Base-by-base conservation (phyloP, 331 rosid genomes). In the Rhamnella rubrinervis region DNA sequence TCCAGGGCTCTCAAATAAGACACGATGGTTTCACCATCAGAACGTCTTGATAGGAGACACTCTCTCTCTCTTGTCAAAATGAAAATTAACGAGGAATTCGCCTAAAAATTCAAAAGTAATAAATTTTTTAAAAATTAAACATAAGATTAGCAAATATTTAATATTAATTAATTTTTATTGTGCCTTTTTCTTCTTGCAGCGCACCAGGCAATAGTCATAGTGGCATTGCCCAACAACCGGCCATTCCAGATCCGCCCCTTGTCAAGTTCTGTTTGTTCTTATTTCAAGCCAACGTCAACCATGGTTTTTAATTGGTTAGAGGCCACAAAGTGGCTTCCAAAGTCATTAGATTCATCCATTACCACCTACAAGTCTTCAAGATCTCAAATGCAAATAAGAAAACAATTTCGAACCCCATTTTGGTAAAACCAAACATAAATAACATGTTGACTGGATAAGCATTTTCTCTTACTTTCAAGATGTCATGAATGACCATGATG, bases 311-410 rank as follows among this genome's bases (percentile, higher is more conserved):
- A 7, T 35, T 18, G 47, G 18, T 7, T 37, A 21, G 26, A 47
- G 40, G 70, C 39, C 63, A 2, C 1, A 0, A 31, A 49, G 46
- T 5, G 31, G 78, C 61, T 46, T 19, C 39, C 46, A 55, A 65
- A 71, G 53, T 25, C 69, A 71, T 46, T 56, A 46, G 4, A 12
- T 39, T 12, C 39, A 59, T 57, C 71, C 39, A 49, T 11, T 63
- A 59, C 41, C 31, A 53, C 55, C 77, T 44, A 23, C 58, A 60
- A 40, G 51, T 55, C 46, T 21, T 63, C 51, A 8, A 20, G 1
- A 35, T 63, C 40, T 56, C 58, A 19, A n/a, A 57, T 19, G 31
- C 49, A 37, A 61, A 38, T 0, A 31, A 0, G 64, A 61, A 7
- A 1, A 56, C 25, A 64, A 19, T 11, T 21, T 17, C n/a, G 46